A percentile compares a stretch with the other conserved stretches of the same genome.
These are phyloP conservation scores for Phytophthora hibernalis DNA, from an alignment of 352 stramenopile genomes.

Conservation along the genomic window DNA sequence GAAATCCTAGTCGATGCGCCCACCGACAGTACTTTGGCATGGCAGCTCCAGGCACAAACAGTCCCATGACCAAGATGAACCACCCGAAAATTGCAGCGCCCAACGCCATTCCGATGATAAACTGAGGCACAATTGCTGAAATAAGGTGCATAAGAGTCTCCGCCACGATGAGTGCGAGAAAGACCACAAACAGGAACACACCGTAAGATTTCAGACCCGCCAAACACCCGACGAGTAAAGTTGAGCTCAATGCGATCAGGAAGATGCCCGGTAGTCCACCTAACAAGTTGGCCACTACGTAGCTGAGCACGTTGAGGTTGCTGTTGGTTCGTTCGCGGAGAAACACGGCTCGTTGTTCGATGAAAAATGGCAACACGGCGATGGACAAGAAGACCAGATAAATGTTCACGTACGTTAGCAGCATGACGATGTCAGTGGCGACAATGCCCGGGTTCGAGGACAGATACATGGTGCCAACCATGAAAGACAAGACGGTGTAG, in stretches of 20 bases:
- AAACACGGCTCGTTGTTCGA: constrained; percentile 87
- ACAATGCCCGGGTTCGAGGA: constrained; percentile 36
- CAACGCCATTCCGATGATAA: constrained; percentile 84
- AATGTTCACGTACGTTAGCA: constrained; percentile 88
- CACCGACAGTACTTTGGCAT: constrained; percentile 78
- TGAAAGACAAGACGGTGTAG: constrained; percentile 69
- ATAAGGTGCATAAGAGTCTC: constrained; percentile 84
- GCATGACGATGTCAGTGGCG: constrained; percentile 45
- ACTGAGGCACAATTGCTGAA: constrained; percentile 67
- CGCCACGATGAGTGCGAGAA: constrained; percentile 73
- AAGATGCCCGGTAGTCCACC: constrained; percentile 68
- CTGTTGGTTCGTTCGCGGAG: constrained; percentile 66
- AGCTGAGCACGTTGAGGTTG: constrained; percentile 70
- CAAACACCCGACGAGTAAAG: constrained; percentile 48
- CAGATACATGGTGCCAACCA: constrained; percentile 78
- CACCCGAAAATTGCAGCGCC: constrained; percentile 77
- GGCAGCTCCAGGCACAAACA: constrained; percentile 58
- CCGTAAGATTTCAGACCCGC: constrained; percentile 60
- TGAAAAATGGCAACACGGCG: constrained; percentile 81
- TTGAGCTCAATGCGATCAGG: constrained; percentile 64
- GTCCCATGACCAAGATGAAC: constrained; percentile 84
- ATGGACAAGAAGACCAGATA: constrained; percentile 92
- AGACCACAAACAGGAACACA: constrained; percentile 65
- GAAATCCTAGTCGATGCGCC: constrained; percentile 81
- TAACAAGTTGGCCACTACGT: constrained; percentile 76